These are phyloP conservation scores for Xylariaceae sp. DNA, from an alignment of 2,329 filamentous ascomycete genomes.

Conservation along the genomic window DNA sequence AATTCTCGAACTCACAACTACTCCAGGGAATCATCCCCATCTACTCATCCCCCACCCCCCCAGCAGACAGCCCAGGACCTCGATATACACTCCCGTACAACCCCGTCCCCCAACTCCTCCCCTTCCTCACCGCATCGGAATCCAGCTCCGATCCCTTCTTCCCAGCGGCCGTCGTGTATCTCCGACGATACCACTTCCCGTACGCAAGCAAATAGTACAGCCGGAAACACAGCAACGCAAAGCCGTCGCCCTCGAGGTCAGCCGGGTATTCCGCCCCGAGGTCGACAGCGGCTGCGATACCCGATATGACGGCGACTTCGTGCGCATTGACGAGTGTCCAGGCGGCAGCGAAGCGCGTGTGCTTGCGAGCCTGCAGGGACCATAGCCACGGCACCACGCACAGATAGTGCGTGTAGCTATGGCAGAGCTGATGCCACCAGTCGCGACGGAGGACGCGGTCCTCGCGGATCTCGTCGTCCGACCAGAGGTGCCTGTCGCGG, in stretches of 20 bases:
- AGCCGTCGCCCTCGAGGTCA: constrained; percentile 57
- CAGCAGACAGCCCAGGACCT: constrained; percentile 49
- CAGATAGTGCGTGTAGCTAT: constrained; percentile 52
- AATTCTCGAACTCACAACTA: too few relatives aligned
- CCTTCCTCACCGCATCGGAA: constrained; percentile 39
- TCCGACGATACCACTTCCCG: constrained; percentile 52
- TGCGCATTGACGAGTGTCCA: constrained; percentile 65
- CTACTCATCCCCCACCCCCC: constrained; percentile 47
- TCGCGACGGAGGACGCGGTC: constrained; percentile 51
- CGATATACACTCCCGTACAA: constrained; percentile 54
- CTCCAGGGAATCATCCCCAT: constrained; percentile 34
- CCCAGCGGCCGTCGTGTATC: constrained; percentile 24
- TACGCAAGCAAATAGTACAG: constrained; percentile 57
- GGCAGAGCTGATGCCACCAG: constrained; percentile 59
- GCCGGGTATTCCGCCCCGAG: constrained; percentile 59
- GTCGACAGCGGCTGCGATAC: constrained; percentile 62
- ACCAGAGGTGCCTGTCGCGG: constrained; percentile 49
- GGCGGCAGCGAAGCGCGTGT: constrained; percentile 55
- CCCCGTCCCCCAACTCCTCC: constrained; percentile 51
- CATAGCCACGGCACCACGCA: constrained; percentile 61
- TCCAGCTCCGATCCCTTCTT: constrained; percentile 14
- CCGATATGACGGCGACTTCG: constrained; percentile 62
- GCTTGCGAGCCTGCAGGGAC: constrained; percentile 56
- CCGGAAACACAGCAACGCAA: constrained; percentile 54
- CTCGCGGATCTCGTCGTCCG: constrained; percentile 47